A percentile compares a stretch with the other conserved stretches of the same genome.
Conservation (phyloP, 805 yeast species). For the Candida takata region DNA sequence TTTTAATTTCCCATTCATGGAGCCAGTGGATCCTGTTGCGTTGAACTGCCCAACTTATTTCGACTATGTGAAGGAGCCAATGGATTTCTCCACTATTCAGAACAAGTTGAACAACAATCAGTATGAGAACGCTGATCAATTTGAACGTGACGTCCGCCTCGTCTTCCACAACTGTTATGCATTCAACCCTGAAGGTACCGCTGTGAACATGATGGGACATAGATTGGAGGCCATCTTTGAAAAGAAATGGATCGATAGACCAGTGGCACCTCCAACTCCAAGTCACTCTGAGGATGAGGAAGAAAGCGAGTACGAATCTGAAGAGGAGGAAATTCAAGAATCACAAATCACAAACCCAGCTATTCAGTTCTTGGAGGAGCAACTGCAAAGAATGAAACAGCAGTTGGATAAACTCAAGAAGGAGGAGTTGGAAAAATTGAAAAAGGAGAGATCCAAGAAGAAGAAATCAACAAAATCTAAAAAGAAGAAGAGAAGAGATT, state of each 20-base stretch:
- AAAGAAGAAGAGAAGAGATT: constrained; percentile 26
- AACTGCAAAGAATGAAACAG: constrained; percentile 74
- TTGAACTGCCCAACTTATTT: constrained; percentile 86
- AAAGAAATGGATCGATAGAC: constrained; percentile 82
- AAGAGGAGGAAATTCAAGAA: constrained; percentile 50
- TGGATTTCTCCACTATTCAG: constrained; percentile 87
- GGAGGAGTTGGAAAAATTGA: constrained; percentile 62
- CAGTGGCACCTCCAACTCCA: constrained; percentile 46
- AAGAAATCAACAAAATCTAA: constrained; percentile 36
- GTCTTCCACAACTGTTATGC: constrained; percentile 85
- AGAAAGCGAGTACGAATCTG: constrained; percentile 27
- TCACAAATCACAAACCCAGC: constrained; percentile 77
- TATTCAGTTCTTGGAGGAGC: constrained; percentile 81
- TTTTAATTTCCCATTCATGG: constrained; percentile 83
- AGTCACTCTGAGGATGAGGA: constrained; percentile 21
- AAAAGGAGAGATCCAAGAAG: constrained; percentile 47
- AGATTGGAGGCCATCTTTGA: constrained; percentile 80
- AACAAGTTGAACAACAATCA: constrained; percentile 77
- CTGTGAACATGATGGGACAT: constrained; percentile 94
- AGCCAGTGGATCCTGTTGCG: constrained; percentile 94
- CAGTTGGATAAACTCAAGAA: constrained; percentile 79
- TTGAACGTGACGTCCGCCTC: constrained; percentile 73
- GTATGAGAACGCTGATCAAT: constrained; percentile 83
- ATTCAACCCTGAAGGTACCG: constrained; percentile 95
- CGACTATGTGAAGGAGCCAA: constrained; percentile 83